Conservation (phyloP, 352 stramenopile genomes). For the Phytophthora foliorum region DNA sequence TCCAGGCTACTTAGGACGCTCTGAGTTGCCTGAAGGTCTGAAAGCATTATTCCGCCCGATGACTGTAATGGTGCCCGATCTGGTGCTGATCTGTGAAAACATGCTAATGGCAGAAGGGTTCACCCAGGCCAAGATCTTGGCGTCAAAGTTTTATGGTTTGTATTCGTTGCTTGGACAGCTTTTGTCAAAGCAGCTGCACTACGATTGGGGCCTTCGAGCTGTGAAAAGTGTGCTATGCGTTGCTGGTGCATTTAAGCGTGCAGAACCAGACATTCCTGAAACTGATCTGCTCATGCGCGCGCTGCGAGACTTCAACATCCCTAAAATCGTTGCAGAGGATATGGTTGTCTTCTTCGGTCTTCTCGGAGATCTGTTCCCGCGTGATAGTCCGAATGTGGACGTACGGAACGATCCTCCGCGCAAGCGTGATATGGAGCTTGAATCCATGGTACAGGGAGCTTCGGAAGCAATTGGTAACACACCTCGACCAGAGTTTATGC, state of each 20-base stretch:
- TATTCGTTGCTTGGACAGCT: slow-evolving; percentile 95
- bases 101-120: slow-evolving; percentile 98
- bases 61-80: slow-evolving; percentile 97
- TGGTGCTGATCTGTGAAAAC: slow-evolving; percentile 97
- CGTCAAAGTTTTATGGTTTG: slow-evolving; percentile 96
- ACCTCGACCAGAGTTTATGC: slow-evolving; percentile 86
- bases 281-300: slow-evolving; percentile 96
- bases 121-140: slow-evolving; percentile 94
- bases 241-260: slow-evolving; percentile 95
- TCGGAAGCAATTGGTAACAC: slow-evolving; percentile 86
- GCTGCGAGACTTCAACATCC: slow-evolving; percentile 97
- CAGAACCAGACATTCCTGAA: slow-evolving; percentile 94
- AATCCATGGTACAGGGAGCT: slow-evolving; percentile 89
- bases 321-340: slow-evolving; percentile 97
- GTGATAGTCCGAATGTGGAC: slow-evolving; percentile 85
- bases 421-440: slow-evolving; percentile 94
- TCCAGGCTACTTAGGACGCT: slow-evolving; percentile 95
- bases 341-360: slow-evolving; percentile 96
- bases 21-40: slow-evolving; percentile 95
- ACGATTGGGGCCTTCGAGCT: slow-evolving; percentile 95
- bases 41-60: slow-evolving; percentile 97
- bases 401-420: slow-evolving; percentile 92
- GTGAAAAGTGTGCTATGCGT: slow-evolving; percentile 97
- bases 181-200: slow-evolving; percentile 96
- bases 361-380: slow-evolving; percentile 95